Evolutionary conservation across 2,329 filamentous ascomycete species (phyloP), one percentile per base, ranked within the genome.

Genomic region (Colletotrichum spaethianum): DNA sequence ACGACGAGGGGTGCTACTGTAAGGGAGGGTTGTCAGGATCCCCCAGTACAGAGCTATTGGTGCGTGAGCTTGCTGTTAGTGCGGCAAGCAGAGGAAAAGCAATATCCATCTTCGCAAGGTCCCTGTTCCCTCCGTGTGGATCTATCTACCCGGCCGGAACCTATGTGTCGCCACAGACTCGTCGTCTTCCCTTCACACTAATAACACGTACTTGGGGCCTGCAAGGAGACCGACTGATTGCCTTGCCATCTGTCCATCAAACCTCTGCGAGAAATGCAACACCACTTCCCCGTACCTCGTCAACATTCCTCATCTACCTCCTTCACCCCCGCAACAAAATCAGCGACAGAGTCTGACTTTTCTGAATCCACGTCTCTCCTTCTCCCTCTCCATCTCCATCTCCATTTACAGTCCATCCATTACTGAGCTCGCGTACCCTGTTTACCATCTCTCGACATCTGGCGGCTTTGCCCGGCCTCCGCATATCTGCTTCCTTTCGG

Each of bases 281-380:
- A 69, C 55, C 57, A 56, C 60, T 67, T 46, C 36, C 50, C 52
- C 52, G 48, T 55, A 63, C 68, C 57, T 72, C 69, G 44, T 44
- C 68, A 72, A 63, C 68, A 71, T 72, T 73, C 62, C 72, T 72
- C 71, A 65, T 65, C 72, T 74, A 74, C 72, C 72, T 64, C 56
- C 70, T 53, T 70, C 70, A 74, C 63, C 68, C 69, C 72, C 72
- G 57, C 67, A 74, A 74, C 73, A 74, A 74, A 74, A 74, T 74
- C 73, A 74, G 73, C 72, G 72, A 74, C 72, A 74, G 23, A 65
- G 73, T 74, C 72, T 74, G 68, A 74, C 73, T 63, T 52, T 74
- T 74, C 73, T 69, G 63, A 74, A 62, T 67, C 71, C 63, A 40
- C 70, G 70, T 72, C 67, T 72, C 70, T 72, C 65, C 70, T 44